Conservation (phyloP, 2,329 filamentous ascomycete species). For the Fusarium incarnatum region DNA sequence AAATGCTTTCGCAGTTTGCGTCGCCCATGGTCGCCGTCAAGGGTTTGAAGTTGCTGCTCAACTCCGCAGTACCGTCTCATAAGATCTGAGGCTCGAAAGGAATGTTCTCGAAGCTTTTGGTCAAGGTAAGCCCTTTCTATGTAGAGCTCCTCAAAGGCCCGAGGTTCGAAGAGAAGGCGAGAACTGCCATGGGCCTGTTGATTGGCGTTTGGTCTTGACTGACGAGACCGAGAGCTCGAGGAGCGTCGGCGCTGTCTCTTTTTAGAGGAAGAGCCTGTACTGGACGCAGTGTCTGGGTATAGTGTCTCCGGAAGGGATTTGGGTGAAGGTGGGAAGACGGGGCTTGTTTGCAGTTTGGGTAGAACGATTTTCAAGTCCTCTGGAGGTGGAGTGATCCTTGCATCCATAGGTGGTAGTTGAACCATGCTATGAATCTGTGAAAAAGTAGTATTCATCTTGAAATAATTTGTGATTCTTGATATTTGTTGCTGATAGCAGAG, state of each 20-base stretch:
- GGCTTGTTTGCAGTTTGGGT: conserved; percentile 13
- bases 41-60: conserved; percentile 50
- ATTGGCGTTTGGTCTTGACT: conserved; percentile 7
- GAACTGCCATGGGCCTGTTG: conserved; percentile 13
- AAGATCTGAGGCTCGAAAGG: conserved; percentile 52
- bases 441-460: conserved; percentile 33
- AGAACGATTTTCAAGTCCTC: conserved; percentile 27
- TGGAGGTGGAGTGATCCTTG: conserved; percentile 34
- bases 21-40: conserved; percentile 42
- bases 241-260: conserved; percentile 27
- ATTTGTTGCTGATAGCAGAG: conserved; percentile 1
- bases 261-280: background rate
- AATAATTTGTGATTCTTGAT: conserved; percentile 12
- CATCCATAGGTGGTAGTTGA: conserved; percentile 33
- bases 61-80: conserved; percentile 53
- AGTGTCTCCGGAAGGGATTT: conserved; percentile 15
- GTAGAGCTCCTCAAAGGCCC: conserved; percentile 57
- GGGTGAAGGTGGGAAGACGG: conserved; percentile 19
- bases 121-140: conserved; percentile 62
- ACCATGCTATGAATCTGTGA: conserved; percentile 17
- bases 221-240: conserved; percentile 13
- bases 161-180: conserved; percentile 50
- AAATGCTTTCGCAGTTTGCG: conserved; percentile 57
- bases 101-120: conserved; percentile 56
- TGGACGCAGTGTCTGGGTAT: conserved; percentile 2